Base-by-base conservation (phyloP, 1,284 basidiomycete genomes). In the Irpex sp. region DNA sequence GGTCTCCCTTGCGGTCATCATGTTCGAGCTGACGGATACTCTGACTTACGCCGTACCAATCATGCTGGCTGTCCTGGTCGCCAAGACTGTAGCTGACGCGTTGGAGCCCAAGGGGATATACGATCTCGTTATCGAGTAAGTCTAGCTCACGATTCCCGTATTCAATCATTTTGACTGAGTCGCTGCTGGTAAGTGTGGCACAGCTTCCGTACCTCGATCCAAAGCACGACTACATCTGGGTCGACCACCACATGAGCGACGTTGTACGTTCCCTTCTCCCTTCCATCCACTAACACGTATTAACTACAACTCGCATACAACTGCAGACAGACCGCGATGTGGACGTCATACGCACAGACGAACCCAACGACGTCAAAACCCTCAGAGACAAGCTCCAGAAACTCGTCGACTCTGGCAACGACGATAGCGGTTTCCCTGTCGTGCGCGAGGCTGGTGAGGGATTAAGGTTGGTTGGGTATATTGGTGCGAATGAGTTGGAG, bases 21-120 rank as follows among this genome's bases (percentile, higher is more conserved):
- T 98, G 31, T 34, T 34, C 31, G 31, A 34, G 31, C 31, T 34
- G 6, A 99, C 96, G 0, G 92, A 95, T 66, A 96, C 94, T 1
- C 78, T 99, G 66, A 96, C 93, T 3, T 98, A 98, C 75, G 92
- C 87, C n/a, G 91, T 97, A 0, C 97, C 97, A 1, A 89, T 98
- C 67, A 98, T 98, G 93, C 75, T 98, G 54, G 81, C 89, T 5
- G 86, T 98, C 4, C 82, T 98, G 36, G 90, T 96, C 5, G 96
- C 96, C 34, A 98, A 98, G 81, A 96, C 96, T 0, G 87, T 94
- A 2, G 94, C 93, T 13, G 96, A 98, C 75, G 91, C 91, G 5
- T 78, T 99, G 69, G 94, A 98, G 74, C 93, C 93, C 19, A 97
- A 96, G 75, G 94, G 94, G 9, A 96, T 97, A 61, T 97, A 98